Base-by-base conservation (phyloP, 192 early-diverging fungal genomes). In the Mortierella claussenii region DNA sequence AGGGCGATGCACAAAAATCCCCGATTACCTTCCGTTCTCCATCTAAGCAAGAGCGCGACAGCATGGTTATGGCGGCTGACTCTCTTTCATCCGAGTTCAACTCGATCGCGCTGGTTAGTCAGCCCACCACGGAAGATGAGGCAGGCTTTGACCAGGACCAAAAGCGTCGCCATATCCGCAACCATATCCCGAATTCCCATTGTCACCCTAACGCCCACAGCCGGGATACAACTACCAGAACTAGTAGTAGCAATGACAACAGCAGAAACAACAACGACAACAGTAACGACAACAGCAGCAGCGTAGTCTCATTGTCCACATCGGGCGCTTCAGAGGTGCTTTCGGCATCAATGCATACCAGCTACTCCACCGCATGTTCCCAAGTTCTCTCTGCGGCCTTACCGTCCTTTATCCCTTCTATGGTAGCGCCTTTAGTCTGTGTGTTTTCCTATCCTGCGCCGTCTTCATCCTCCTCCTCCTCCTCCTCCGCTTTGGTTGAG, bases 351-450 rank as follows among this genome's bases (percentile, higher is more conserved):
- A 23, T 47, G 18, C 47, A 46, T 0, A 40, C 58, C 13, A 45
- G 57, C 1, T 60, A 53, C 27, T 36, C 59, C 12, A 61, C 32
- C 11, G 59, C 68, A 0, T 70, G 68, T n/a, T 49, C 58, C 15
- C 68, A 61, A 11, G 52, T 70, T 30, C 33, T 70, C 0, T 31
- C 12, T 3, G 68, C 68, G 15, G 68, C 68, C 26, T 28, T 70
- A 9, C 68, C 68, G 9, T 70, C 68, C 5, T 70, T 70, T 34
- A 48, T 70, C 3, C 68, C 68, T 3, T 70, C 68, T 7, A 62
- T 70, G 59, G 68, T 70, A 17, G 68, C 68, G 11, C 68, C 68
- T 10, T 21, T 70, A 24, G 68, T 70, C 18, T 61, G 68, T 42
- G 68, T 70, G 43, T 70, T 70, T 30, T 46, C 37, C 6, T 70